Evolutionary conservation across 768 basidiomycete species (phyloP), one percentile per base, ranked within the genome.

Genomic region (Panaeolus cyanescens): DNA sequence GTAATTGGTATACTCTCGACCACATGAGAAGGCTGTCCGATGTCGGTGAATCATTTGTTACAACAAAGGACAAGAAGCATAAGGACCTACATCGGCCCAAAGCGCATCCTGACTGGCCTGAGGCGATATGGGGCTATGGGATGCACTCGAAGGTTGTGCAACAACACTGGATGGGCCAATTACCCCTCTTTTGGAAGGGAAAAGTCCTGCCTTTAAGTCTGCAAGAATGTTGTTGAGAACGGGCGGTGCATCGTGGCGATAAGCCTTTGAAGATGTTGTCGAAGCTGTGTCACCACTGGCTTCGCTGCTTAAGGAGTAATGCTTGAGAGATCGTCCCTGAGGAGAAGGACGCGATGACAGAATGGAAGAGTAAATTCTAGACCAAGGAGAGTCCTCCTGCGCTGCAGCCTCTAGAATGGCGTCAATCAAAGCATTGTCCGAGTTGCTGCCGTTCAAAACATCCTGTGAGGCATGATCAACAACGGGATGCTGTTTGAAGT

Each of bases 341-440:
- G 25, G 25, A 25, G 42, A 9, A 2, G 42, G 12, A 12, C 9
- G 42, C 6, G 8, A 45, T 45, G 8, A 25, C 42, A 70, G 67
- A 56, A 77, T 60, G 19, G 73, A 67, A 20, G 77, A 72, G 9
- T 78, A 70, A 55, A 83, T 75, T 32, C 65, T 76, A 9, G 80
- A 72, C 77, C 83, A 81, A n/a, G 78, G 71, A 17, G 79, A 74
- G 31, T 64, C 70, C n/a, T 68, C 68, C 31, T 75, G 73, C 7
- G 75, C 65, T 34, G 78, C 74, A 6, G 83, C 81, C 45, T 73
- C 71, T 60, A 72, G 74, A 60, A 85, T 80, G 1, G 81, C 76
- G 13, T 77, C 68, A 20, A 82, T 71, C 28, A 85, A 67, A 2
- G 77, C 76, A 19, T 79, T 72, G 40, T 84, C 81, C 3, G 79